Percentiles rank a stretch among this genome's conserved stretches.
These are phyloP conservation scores for Penicillium sp. DNA, from an alignment of 2,329 filamentous ascomycete species.

Conservation along the genomic window DNA sequence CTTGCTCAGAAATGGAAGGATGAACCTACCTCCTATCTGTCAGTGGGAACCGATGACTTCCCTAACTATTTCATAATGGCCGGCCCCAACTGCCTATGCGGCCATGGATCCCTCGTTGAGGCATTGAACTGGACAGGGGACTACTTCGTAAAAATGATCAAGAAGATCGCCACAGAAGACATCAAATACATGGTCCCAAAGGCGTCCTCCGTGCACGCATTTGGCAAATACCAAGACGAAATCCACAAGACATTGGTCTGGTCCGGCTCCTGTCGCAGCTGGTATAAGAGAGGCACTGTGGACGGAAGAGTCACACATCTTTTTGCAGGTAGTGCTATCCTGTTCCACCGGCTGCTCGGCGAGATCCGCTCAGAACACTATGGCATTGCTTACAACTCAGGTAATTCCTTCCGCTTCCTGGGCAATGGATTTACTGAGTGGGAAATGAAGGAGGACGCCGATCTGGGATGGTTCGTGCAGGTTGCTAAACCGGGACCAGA, in stretches of 20 bases:
- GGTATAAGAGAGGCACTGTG: constrained; percentile 52
- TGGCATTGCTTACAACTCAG: constrained; percentile 43
- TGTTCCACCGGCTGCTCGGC: constrained; percentile 26
- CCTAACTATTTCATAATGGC: constrained; percentile 38
- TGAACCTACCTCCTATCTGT: constrained; percentile 30
- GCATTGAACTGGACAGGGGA: constrained; percentile 27
- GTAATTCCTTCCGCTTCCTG: constrained; percentile 6
- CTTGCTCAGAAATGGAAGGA: constrained; percentile 29
- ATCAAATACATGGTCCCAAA: constrained; percentile 40
- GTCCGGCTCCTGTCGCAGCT: constrained; percentile 48
- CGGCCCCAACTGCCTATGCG: constrained; percentile 32
- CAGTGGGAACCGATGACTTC: constrained; percentile 23
- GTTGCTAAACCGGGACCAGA: background rate
- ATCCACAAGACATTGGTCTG: constrained; percentile 46
- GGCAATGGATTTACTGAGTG: constrained; percentile 12
- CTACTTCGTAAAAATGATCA: constrained; percentile 34
- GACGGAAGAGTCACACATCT: constrained; percentile 49
- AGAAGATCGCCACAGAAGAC: constrained; percentile 34
- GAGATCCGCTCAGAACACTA: constrained; percentile 51
- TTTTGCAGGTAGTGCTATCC: constrained; percentile 46
- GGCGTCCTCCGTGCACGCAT: constrained; percentile 43
- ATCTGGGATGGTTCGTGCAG: constrained; percentile 8
- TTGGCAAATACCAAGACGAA: constrained; percentile 48
- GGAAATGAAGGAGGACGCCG: constrained; percentile 19
- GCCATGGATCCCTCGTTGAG: constrained; percentile 30